phyloP scores from a whole-genome alignment of 257 asterid genomes.

The Thymus mandschuricus region DNA sequence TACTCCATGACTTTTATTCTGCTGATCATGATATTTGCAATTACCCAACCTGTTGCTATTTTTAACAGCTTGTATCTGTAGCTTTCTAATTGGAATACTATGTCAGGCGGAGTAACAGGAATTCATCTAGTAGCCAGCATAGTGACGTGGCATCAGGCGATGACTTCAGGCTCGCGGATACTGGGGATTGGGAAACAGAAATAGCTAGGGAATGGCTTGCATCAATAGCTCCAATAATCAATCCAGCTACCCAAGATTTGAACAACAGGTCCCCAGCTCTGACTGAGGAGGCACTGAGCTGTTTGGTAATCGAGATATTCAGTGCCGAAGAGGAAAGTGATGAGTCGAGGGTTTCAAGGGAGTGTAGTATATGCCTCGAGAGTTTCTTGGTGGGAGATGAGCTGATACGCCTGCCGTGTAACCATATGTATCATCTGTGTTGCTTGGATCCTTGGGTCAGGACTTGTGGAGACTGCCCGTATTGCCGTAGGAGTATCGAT shows the following conservation, averaged over 20 bases:
- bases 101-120: constrained; percentile 45
- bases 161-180: constrained; percentile 58
- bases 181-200: constrained; percentile 68
- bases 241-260: constrained; percentile 33
- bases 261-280: constrained; percentile 75
- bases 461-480: constrained; percentile 87
- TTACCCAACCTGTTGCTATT: neutral
- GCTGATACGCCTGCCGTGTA: constrained; percentile 64
- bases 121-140: constrained; percentile 42
- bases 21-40: neutral
- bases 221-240: constrained; percentile 37
- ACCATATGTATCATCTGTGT: constrained; percentile 69
- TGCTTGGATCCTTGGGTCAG: constrained; percentile 85
- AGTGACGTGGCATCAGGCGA: constrained; percentile 41
- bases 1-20: neutral
- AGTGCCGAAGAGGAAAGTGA: constrained; percentile 32
- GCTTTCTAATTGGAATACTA: constrained; percentile 9
- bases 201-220: constrained; percentile 50
- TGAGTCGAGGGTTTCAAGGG: constrained; percentile 39
- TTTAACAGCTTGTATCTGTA: neutral
- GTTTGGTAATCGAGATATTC: constrained; percentile 54
- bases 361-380: constrained; percentile 82
- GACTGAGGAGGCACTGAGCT: constrained; percentile 54
- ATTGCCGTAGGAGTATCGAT: constrained; percentile 66
- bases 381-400: constrained; percentile 69